These are phyloP conservation scores for Isabelozyma rhagii DNA, from an alignment of 805 yeast species.

Conservation along the genomic window DNA sequence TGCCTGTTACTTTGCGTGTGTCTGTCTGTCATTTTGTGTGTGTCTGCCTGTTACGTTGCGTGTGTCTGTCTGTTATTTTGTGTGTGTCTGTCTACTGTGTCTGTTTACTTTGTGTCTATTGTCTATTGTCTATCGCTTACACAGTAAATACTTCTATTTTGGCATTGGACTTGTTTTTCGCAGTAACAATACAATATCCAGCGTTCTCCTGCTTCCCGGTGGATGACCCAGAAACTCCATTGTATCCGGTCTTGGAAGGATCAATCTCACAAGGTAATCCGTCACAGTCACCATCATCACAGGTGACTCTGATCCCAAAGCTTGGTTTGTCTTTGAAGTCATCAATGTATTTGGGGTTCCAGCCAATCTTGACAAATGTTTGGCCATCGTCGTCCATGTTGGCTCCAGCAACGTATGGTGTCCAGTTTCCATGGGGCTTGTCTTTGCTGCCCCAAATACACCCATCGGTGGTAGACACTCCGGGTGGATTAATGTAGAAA, in stretches of 20 bases:
- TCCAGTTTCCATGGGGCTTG: slow-evolving; percentile 82
- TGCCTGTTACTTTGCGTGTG: too few species aligned
- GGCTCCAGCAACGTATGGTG: slow-evolving; percentile 92
- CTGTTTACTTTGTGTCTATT: too few species aligned
- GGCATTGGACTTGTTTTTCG: slow-evolving; percentile 58
- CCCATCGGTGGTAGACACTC: slow-evolving; percentile 69
- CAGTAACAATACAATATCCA: slow-evolving; percentile 82
- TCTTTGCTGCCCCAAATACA: slow-evolving; percentile 79
- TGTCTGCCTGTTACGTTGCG: too few species aligned
- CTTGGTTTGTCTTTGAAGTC: slow-evolving; percentile 54
- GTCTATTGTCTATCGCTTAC: background rate
- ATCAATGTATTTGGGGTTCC: slow-evolving; percentile 85
- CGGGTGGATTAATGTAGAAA: slow-evolving; percentile 81
- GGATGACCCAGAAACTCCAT: slow-evolving; percentile 45
- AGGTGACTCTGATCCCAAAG: slow-evolving; percentile 71
- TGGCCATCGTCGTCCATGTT: slow-evolving; percentile 67
- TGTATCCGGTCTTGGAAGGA: slow-evolving; percentile 60
- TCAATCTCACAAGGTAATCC: slow-evolving; percentile 84
- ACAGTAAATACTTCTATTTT: slow-evolving; percentile 62
- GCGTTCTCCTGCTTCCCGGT: slow-evolving; percentile 55
- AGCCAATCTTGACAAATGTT: slow-evolving; percentile 82
- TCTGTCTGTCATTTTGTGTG: too few species aligned
- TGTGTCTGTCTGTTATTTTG: too few species aligned
- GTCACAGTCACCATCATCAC: slow-evolving; percentile 68
- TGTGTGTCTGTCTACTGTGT: too few species aligned